phyloP scores from a whole-genome alignment of 2,329 filamentous ascomycete genomes.

The Paracamarosporium sp. region DNA sequence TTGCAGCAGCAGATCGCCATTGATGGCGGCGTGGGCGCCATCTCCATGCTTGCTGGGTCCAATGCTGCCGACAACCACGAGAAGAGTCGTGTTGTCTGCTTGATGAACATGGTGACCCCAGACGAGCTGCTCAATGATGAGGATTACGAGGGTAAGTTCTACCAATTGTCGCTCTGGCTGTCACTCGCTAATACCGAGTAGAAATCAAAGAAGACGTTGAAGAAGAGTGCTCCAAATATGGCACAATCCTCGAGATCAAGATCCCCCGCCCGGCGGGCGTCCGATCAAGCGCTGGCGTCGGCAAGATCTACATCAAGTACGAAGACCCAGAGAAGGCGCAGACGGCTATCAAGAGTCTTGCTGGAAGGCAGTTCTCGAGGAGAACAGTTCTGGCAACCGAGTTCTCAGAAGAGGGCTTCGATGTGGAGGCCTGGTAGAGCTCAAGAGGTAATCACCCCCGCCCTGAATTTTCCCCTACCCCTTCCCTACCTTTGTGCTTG shows the following conservation, averaged over 20 bases:
- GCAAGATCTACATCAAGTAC: slow-evolving; percentile 98
- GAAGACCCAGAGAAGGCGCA: slow-evolving; percentile 78
- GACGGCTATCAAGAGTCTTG: slow-evolving; percentile 86
- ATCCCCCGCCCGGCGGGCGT: slow-evolving; percentile 86
- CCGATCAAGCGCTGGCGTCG: slow-evolving; percentile 85
- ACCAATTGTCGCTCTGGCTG: background rate
- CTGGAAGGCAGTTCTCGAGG: slow-evolving; percentile 94
- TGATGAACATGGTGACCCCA: slow-evolving; percentile 97
- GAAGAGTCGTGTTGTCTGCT: slow-evolving; percentile 82
- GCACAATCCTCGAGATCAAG: slow-evolving; percentile 85
- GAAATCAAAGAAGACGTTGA: slow-evolving; percentile 96
- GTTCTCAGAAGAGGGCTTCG: slow-evolving; percentile 98
- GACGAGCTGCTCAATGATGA: slow-evolving; percentile 94
- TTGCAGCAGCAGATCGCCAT: slow-evolving; percentile 90
- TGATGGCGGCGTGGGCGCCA: slow-evolving; percentile 96
- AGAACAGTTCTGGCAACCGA: slow-evolving; percentile 96
- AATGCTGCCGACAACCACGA: slow-evolving; percentile 75
- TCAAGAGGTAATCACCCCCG: background rate
- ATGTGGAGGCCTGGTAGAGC: slow-evolving; percentile 80
- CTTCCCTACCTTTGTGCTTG: slow-evolving; percentile 30
- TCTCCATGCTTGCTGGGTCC: slow-evolving; percentile 96
- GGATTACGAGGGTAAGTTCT: slow-evolving; percentile 83
- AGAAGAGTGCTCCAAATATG: slow-evolving; percentile 93
- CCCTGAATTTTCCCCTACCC: background rate
- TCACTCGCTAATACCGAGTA: slow-evolving; percentile 54